Conservation (phyloP, 495 filamentous ascomycete species). For the Penicillium manginii region DNA sequence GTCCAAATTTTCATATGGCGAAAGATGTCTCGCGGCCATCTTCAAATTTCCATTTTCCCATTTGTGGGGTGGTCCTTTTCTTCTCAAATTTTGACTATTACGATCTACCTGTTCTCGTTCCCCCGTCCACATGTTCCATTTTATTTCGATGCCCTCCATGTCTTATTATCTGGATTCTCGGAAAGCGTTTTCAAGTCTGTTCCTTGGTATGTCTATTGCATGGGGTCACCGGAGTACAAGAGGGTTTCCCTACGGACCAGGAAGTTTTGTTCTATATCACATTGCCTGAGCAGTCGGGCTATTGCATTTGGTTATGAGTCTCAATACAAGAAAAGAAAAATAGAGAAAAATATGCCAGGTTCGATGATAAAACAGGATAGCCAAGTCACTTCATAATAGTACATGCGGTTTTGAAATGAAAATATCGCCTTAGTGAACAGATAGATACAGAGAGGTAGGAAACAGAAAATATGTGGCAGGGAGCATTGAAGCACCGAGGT, state of each 20-base stretch:
- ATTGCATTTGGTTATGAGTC: conserved; percentile 3
- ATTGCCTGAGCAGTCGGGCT: neutral
- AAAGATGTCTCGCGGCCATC: neutral
- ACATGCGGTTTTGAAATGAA: conserved; percentile 19
- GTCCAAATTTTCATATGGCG: neutral
- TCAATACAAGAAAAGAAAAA: neutral
- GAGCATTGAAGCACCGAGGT: no score
- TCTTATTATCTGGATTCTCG: conserved; percentile 25
- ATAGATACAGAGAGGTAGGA: neutral
- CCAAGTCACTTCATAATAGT: conserved; percentile 18
- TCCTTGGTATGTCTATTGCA: conserved; percentile 20
- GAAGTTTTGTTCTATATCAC: conserved; percentile 15
- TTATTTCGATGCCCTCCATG: conserved; percentile 20
- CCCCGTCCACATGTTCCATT: conserved; percentile 7
- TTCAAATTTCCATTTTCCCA: neutral
- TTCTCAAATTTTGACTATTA: no score
- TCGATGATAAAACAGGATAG: conserved; percentile 4
- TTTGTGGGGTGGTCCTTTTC: no score
- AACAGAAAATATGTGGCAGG: conserved; percentile 9
- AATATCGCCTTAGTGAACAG: conserved; percentile 16
- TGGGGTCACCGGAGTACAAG: conserved; percentile 27
- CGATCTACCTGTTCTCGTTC: no score
- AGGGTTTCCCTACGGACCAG: conserved; percentile 16
- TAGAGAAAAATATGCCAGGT: conserved; percentile 4
- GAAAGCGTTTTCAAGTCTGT: conserved; percentile 21